Evolutionary conservation across 1,284 basidiomycete species (phyloP), one percentile per base, ranked within the genome.

Genomic region (Cerioporus squamosus): DNA sequence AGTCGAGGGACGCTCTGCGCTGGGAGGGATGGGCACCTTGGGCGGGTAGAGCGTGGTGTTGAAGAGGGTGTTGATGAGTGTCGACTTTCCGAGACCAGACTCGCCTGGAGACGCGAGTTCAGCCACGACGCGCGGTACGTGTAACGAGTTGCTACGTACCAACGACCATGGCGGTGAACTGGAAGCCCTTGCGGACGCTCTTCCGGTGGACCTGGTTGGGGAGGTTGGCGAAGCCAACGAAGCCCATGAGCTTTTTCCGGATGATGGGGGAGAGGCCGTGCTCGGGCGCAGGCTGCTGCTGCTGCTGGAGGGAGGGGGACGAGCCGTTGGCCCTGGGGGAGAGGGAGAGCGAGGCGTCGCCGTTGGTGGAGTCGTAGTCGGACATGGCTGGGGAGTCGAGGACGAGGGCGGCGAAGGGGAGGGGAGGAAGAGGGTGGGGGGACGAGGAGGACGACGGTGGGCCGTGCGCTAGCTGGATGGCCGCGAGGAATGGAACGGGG

Each of bases 191-290:
- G 80, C 93, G 85, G 57, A 97, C 91, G 70, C 94, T 96, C 81
- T 95, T 94, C 76, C 96, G 89, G 79, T 97, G 96, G 48, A 97
- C 94, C 77, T 98, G 95, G 83, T 98, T 97, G 58, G 96, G 95
- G 57, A 98, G 83, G 77, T 97, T 98, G 74, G 95, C 93, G 72
- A 93, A 90, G 44, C 87, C 87, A 57, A 96, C 93, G 73, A 93
- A 95, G 69, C 93, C 93, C 84, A 90, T 92, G 68, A 95, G 82
- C 79, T 95, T 95, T 87, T 94, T 94, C 76, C 90, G 88, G 70
- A 94, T 90, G 75, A 92, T 85, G 66, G 83, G 81, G 56, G 86
- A 78, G 53, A 82, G 44, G 60, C 74, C 78, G 57, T 78, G 62
- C 6, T 74, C 72, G 62, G 77, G 77, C 48, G 50, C 62, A 60